phyloP scores from a whole-genome alignment of 2,329 filamentous ascomycete species.

The Dryadomyces sulphureus region DNA sequence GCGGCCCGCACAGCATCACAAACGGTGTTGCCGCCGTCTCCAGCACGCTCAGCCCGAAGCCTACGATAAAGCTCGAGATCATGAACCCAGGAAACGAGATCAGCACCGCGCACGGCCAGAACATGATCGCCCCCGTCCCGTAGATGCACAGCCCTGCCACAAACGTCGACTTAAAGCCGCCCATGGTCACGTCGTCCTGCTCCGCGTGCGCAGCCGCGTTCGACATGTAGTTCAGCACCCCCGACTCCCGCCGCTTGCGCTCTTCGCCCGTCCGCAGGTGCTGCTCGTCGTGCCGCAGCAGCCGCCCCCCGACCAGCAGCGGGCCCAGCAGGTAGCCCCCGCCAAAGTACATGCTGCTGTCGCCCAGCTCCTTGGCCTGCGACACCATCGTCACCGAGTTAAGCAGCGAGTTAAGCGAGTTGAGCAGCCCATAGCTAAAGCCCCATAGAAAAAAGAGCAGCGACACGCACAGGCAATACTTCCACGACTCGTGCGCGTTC shows the following conservation, averaged over 20 bases:
- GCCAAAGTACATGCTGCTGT: slow-evolving; percentile 57
- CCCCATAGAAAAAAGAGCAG: slow-evolving; percentile 77
- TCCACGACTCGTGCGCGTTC: slow-evolving; percentile 48
- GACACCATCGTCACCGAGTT: slow-evolving; percentile 47
- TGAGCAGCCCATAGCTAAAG: slow-evolving; percentile 75
- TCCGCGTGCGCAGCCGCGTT: not conserved
- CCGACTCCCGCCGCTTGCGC: not conserved
- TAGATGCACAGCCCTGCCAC: slow-evolving; percentile 65
- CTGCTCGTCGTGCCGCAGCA: slow-evolving; percentile 54
- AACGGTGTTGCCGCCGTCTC: slow-evolving; percentile 75
- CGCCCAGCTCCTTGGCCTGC: slow-evolving; percentile 45
- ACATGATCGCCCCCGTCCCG: slow-evolving; percentile 64
- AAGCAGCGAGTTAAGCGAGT: slow-evolving; percentile 62
- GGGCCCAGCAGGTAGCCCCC: slow-evolving; percentile 58
- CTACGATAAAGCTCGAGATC: slow-evolving; percentile 58
- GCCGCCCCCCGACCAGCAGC: slow-evolving; percentile 52
- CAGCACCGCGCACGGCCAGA: slow-evolving; percentile 68
- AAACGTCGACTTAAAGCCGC: slow-evolving; percentile 67
- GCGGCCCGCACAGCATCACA: slow-evolving; percentile 55
- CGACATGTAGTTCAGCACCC: not conserved
- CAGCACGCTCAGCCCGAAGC: slow-evolving; percentile 60
- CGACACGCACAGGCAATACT: slow-evolving; percentile 60
- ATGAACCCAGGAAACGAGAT: slow-evolving; percentile 66
- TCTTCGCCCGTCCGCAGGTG: slow-evolving; percentile 23
- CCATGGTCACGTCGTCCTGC: slow-evolving; percentile 26